phyloP scores from a whole-genome alignment of 495 filamentous ascomycete genomes.

The Aspergillus hancockii region DNA sequence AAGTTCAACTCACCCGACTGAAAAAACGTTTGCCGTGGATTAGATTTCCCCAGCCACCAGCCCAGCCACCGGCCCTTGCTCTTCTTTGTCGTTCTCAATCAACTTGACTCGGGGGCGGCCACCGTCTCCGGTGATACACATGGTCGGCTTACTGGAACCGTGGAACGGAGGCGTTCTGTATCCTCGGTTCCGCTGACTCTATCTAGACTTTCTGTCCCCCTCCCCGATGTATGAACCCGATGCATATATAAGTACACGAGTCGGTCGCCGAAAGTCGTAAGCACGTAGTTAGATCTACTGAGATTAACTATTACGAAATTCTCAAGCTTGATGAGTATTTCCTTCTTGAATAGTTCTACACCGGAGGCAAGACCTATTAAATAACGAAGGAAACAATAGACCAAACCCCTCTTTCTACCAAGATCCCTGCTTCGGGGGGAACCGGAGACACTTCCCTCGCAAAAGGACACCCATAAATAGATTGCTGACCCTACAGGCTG shows the following conservation, averaged over 20 bases:
- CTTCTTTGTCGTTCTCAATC: not conserved
- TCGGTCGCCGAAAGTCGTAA: not conserved
- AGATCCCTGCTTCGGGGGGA: not conserved
- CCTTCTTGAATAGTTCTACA: too few relatives aligned
- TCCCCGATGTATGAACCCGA: too few relatives aligned
- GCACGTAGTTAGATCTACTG: not conserved
- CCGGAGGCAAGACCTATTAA: too few relatives aligned
- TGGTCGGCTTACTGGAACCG: too few relatives aligned
- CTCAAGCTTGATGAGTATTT: not conserved
- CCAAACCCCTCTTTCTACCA: not conserved
- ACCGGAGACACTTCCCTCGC: too few relatives aligned
- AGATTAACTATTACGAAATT: not conserved
- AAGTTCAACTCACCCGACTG: not conserved
- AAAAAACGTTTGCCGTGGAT: not conserved
- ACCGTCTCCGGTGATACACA: not conserved
- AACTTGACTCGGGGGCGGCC: too few relatives aligned
- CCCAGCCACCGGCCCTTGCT: constrained; percentile 10
- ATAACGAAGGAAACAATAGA: not conserved
- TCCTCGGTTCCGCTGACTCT: not conserved
- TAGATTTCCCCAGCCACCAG: constrained; percentile 6
- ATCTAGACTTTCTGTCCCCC: too few relatives aligned
- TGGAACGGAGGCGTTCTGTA: not conserved
- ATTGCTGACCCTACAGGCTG: not conserved
- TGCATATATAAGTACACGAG: too few relatives aligned
- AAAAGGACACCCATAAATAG: not conserved